Percentiles rank a stretch among this genome's conserved stretches.
Evolutionary conservation across 2,329 filamentous ascomycete genomes (phyloP).

Genomic region (Sarocladium strictum): DNA sequence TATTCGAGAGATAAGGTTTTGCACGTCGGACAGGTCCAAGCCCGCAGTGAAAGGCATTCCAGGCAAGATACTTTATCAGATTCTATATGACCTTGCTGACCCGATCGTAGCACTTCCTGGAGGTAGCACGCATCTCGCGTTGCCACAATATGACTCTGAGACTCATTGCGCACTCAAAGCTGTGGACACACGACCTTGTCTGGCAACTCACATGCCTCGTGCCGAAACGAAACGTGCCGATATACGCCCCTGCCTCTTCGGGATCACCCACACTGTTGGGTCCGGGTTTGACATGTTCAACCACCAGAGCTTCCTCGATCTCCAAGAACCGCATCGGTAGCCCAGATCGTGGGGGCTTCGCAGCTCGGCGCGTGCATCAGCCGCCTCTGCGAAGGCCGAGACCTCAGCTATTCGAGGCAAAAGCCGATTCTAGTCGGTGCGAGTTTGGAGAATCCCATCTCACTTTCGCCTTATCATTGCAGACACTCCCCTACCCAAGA

Average conservation of each 20-base stretch:
- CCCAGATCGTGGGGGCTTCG: slow-evolving; percentile 20
- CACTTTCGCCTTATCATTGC: too few relatives aligned
- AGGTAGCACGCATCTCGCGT: too few relatives aligned
- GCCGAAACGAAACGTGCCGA: not conserved
- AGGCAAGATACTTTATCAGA: too few relatives aligned
- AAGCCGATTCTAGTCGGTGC: not conserved
- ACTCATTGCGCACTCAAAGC: too few relatives aligned
- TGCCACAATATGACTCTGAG: too few relatives aligned
- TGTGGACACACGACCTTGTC: too few relatives aligned
- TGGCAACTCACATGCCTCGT: not conserved
- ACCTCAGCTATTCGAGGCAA: too few relatives aligned
- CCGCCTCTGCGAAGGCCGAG: not conserved
- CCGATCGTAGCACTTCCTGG: not conserved
- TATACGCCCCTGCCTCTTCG: not conserved
- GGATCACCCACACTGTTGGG: not conserved
- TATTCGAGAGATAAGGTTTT: too few relatives aligned
- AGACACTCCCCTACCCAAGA: not conserved
- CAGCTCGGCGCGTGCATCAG: not conserved
- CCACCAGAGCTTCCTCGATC: slow-evolving; percentile 18
- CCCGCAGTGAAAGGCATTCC: too few relatives aligned
- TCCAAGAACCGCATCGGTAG: slow-evolving; percentile 21
- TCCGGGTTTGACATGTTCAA: not conserved
- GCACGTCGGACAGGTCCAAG: too few relatives aligned
- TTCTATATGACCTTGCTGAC: not conserved
- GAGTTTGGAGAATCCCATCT: not conserved